Percentiles rank a stretch among this genome's conserved stretches.
phyloP scores from a whole-genome alignment of 75 land plant species.

The Chamaecyparis obtusa region DNA sequence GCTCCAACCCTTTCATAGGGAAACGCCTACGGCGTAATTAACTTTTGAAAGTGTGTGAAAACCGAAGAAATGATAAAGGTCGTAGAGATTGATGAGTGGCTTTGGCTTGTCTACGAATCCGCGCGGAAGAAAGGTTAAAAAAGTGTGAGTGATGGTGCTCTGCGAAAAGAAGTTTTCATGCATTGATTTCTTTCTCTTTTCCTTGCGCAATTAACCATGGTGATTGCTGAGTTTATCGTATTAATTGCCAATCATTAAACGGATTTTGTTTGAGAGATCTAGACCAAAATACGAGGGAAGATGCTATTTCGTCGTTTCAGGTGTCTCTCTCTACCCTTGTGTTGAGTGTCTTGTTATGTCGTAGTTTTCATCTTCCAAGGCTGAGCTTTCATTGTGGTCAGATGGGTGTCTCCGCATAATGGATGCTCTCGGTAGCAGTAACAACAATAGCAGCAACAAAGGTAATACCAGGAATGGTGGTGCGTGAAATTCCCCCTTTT shows the following conservation, averaged over 20 bases:
- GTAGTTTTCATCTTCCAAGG: conserved; percentile 30
- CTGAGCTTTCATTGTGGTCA: conserved; percentile 63
- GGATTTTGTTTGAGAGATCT: conserved; percentile 31
- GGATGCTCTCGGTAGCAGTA: conserved; percentile 54
- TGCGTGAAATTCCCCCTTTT: neutral
- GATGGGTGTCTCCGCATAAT: conserved; percentile 82
- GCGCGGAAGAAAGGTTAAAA: too few relatives aligned
- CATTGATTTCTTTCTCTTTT: neutral
- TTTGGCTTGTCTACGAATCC: too few relatives aligned
- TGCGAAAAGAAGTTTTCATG: neutral
- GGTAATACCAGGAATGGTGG: neutral
- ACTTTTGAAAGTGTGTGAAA: too few relatives aligned
- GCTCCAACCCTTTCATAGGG: too few relatives aligned
- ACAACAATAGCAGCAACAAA: neutral
- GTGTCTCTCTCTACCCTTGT: too few relatives aligned
- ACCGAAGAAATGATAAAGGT: too few relatives aligned
- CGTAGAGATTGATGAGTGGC: too few relatives aligned
- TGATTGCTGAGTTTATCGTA: neutral
- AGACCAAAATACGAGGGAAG: conserved; percentile 19
- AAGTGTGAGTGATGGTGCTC: too few relatives aligned
- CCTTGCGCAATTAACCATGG: neutral
- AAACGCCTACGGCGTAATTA: too few relatives aligned
- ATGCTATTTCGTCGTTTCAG: too few relatives aligned
- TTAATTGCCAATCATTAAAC: too few relatives aligned
- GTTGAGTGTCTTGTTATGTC: conserved; percentile 3